Evolutionary conservation across 495 filamentous ascomycete genomes (phyloP).

Genomic region (Barbatosphaeria neglecta): DNA sequence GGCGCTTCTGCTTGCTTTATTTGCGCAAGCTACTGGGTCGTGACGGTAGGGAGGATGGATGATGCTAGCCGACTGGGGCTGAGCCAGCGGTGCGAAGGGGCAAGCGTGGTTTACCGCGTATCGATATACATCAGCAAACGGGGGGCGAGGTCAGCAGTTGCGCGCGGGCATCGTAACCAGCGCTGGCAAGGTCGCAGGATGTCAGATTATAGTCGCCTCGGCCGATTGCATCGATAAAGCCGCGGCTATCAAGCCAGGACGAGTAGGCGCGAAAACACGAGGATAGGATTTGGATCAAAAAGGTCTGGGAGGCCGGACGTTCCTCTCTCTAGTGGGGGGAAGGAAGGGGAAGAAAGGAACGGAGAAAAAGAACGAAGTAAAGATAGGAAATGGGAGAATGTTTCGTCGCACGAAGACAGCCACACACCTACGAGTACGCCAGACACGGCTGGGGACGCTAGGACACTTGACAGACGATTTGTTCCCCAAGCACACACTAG

Average conservation of each 20-base stretch:
- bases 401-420: no score
- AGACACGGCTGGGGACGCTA: no score
- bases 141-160: background rate
- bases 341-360: background rate
- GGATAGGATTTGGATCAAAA: no score
- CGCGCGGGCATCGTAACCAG: background rate
- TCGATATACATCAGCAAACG: background rate
- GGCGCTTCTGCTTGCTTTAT: no score
- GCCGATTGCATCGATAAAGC: background rate
- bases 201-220: background rate
- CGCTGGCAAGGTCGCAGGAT: background rate
- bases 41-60: no score
- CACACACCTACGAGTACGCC: no score
- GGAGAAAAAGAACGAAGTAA: background rate
- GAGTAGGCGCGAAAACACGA: no score
- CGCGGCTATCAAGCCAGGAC: background rate
- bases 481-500: no score
- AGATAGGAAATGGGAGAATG: background rate
- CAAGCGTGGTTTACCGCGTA: background rate
- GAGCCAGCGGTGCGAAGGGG: conserved; percentile 1
- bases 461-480: no score
- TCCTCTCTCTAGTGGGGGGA: no score
- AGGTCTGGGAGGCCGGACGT: no score
- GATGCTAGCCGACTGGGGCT: conserved; percentile 10
- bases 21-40: background rate